A percentile compares a stretch with the other conserved stretches of the same genome.
These are phyloP conservation scores for Stagonosporopsis vannaccii DNA, from an alignment of 2,329 filamentous ascomycete species.

Conservation along the genomic window DNA sequence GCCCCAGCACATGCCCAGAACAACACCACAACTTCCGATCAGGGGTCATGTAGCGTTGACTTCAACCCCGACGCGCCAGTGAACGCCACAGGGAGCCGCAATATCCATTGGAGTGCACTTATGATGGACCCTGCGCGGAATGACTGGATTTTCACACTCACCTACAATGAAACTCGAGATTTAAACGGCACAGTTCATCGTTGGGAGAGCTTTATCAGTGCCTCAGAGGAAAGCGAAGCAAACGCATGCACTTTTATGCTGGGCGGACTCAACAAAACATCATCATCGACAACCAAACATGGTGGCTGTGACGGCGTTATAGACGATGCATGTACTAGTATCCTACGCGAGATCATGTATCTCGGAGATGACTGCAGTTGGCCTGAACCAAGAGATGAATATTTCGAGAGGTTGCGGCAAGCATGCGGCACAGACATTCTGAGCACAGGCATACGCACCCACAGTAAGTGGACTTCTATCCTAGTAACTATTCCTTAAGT, in stretches of 20 bases:
- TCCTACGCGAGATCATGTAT: background rate
- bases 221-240: conserved; percentile 5
- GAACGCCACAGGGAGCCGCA: conserved; percentile 14
- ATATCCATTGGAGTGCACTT: conserved; percentile 15
- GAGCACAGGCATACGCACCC: background rate
- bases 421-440: background rate
- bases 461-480: background rate
- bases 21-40: background rate
- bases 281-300: background rate
- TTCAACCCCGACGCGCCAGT: conserved; percentile 2
- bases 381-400: background rate
- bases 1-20: conserved; percentile 1
- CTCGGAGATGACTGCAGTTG: background rate
- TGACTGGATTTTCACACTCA: conserved; percentile 14
- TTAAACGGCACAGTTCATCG: background rate
- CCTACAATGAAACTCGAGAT: conserved; percentile 8
- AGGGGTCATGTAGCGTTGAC: background rate
- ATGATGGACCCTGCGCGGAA: conserved; percentile 18
- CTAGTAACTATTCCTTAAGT: background rate
- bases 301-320: conserved; percentile 13
- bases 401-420: background rate
- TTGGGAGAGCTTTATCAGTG: conserved; percentile 4
- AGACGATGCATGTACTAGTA: conserved; percentile 1
- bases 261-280: conserved; percentile 4
- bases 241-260: conserved; percentile 9